Conservation (phyloP, 768 basidiomycete species). For the Leccinum boreale region DNA sequence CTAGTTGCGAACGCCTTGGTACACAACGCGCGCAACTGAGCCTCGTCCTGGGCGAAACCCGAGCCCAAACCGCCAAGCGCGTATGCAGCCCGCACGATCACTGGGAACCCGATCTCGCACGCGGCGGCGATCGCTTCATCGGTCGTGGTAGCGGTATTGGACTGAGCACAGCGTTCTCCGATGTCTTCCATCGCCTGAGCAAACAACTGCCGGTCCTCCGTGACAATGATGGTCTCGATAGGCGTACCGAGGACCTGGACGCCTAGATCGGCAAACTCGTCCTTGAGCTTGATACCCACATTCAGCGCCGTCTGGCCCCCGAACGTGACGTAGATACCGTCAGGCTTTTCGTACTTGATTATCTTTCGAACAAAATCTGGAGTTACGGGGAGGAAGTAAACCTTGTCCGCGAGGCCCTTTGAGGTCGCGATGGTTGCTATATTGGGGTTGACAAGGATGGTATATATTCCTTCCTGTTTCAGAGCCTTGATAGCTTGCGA, state of each 20-base stretch:
- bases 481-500: constrained; percentile 99
- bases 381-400: constrained; percentile 98
- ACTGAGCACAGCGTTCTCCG: constrained; percentile 93
- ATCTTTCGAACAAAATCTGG: constrained; percentile 97
- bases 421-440: constrained; percentile 98
- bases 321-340: constrained; percentile 98
- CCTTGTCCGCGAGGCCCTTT: constrained; percentile 97
- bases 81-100: constrained; percentile 96
- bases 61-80: constrained; percentile 94
- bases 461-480: constrained; percentile 99
- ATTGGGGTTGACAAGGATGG: constrained; percentile 97
- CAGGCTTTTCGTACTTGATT: constrained; percentile 98
- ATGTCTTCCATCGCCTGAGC: constrained; percentile 93
- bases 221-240: constrained; percentile 95
- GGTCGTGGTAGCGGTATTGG: constrained; percentile 77
- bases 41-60: constrained; percentile 94
- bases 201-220: constrained; percentile 95
- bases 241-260: constrained; percentile 95
- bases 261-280: constrained; percentile 88
- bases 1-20: constrained; percentile 96
- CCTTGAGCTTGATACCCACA: constrained; percentile 96
- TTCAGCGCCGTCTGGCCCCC: constrained; percentile 97
- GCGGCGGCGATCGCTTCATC: constrained; percentile 87
- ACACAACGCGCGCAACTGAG: constrained; percentile 84
- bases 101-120: constrained; percentile 82